Evolutionary conservation across 345 rosid species (phyloP).

Genomic region (Carallia brachiata): DNA sequence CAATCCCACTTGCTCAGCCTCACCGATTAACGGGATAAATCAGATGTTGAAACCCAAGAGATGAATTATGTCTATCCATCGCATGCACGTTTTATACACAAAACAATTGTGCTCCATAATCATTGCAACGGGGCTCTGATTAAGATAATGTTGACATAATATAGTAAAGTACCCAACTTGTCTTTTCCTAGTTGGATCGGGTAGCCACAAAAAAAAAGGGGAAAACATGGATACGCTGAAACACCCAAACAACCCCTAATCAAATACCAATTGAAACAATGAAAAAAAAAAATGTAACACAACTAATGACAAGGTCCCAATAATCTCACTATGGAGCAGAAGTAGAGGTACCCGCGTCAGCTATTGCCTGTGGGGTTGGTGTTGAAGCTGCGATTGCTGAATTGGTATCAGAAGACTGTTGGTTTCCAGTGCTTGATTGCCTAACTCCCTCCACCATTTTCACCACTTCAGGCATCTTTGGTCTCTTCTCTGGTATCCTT

Average conservation of each 20-base stretch:
- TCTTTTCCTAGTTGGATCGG: slow-evolving; percentile 17
- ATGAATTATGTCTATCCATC: not conserved
- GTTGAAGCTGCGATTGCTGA: slow-evolving; percentile 11
- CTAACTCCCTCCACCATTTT: slow-evolving; percentile 30
- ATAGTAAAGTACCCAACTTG: slow-evolving; percentile 12
- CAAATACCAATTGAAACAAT: slow-evolving; percentile 14
- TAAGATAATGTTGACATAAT: slow-evolving; percentile 1
- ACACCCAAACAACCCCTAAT: slow-evolving; percentile 12
- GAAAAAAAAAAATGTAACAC: not conserved
- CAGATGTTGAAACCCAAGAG: no score
- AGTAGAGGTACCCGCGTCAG: slow-evolving; percentile 12
- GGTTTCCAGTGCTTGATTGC: not conserved
- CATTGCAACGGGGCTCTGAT: slow-evolving; percentile 4
- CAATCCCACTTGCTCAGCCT: no score
- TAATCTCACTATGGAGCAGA: slow-evolving; percentile 11
- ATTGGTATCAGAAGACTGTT: slow-evolving; percentile 14
- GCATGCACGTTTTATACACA: not conserved
- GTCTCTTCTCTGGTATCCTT: slow-evolving; percentile 32
- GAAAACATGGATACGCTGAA: not conserved
- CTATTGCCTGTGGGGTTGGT: slow-evolving; percentile 9
- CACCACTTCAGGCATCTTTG: slow-evolving; percentile 26
- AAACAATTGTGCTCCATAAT: not conserved
- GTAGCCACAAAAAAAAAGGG: slow-evolving; percentile 7
- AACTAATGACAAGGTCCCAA: slow-evolving; percentile 2
- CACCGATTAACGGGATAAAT: no score